Evolutionary conservation across 2,329 filamentous ascomycete species (phyloP), one percentile per base, ranked within the genome.

Genomic region (Colletotrichum neosansevieriae): DNA sequence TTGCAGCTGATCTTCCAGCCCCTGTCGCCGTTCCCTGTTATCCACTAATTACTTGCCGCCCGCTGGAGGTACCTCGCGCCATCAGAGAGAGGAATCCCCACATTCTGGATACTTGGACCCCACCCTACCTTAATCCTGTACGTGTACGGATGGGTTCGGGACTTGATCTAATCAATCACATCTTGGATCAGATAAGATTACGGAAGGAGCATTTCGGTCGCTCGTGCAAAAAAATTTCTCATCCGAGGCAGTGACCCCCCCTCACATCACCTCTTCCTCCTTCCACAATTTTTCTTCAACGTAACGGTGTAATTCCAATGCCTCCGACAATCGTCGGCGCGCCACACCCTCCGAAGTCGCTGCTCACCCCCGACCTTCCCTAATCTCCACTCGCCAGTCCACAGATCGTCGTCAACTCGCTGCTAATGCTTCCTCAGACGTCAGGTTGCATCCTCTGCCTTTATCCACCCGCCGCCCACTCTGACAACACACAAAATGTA

Each of bases 101-200:
- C 24, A 57, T 15, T 38, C 32, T 12, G 4, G 24, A 29, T 6
- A 19, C 21, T 40, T 32, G n/a, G 6, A 34, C 29, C 57, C 56
- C n/a, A n/a, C n/a, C n/a, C 50, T 4, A 24, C 67, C 15, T 11
- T 1, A 38, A 15, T 45, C 32, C 47, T 42, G 60, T 44, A 29
- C 38, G 13, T 12, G 12, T 12, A 51, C 67, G 57, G 50, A 62
- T 57, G 67, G 56, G 57, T 45, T 67, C 50, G 36, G 63, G 24
- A 47, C 47, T 67, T 51, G 67, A 69, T 67, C 67, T 69, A 67
- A 69, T 69, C 67, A 67, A 69, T 69, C 67, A 66, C 49, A 69
- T 69, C 67, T 69, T 57, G 56, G 67, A 69, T 69, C 67, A 66
- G 67, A 69, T 69, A 69, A 69, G 67, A 69, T 69, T 62, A 67